Evolutionary conservation across 1,139 yeast species (phyloP).

Genomic region (Groenewaldozyma sp.): DNA sequence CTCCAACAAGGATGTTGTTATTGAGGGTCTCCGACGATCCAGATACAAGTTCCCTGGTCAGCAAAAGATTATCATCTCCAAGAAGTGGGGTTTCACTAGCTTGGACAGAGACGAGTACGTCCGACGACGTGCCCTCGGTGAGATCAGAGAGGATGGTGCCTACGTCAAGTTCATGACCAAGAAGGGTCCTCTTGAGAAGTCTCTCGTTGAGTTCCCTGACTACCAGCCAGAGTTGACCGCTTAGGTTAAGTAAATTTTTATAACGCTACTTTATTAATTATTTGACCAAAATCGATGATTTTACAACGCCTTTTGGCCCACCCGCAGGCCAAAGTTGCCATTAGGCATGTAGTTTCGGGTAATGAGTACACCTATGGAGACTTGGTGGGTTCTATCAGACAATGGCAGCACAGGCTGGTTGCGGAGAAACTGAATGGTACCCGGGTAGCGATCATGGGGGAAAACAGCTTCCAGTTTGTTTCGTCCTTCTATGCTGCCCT

Average conservation of each 20-base stretch:
- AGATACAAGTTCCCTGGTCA: constrained; percentile 99
- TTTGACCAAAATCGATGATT: constrained; percentile 1
- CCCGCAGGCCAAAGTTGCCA: constrained; percentile 23
- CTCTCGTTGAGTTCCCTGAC: constrained; percentile 94
- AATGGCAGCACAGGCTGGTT: constrained; percentile 21
- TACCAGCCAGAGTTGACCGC: constrained; percentile 38
- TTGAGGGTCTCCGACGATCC: constrained; percentile 99
- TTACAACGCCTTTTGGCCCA: constrained; percentile 19
- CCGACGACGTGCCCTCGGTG: constrained; percentile 90
- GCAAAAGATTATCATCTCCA: constrained; percentile 96
- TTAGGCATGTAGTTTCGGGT: constrained; percentile 27
- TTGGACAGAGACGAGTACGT: constrained; percentile 96
- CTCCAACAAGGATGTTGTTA: constrained; percentile 91
- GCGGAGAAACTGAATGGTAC: constrained; percentile 8
- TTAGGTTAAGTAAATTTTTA: neutral
- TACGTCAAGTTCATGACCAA: constrained; percentile 95
- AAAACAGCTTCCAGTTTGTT: constrained; percentile 28
- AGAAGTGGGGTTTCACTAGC: constrained; percentile 99
- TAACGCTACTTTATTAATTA: neutral
- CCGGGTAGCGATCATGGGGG: constrained; percentile 31
- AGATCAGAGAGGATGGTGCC: constrained; percentile 99
- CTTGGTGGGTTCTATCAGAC: constrained; percentile 22
- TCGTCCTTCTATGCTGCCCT: constrained; percentile 25
- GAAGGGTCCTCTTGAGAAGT: constrained; percentile 90
- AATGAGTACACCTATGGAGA: constrained; percentile 27